Conservation (phyloP, 768 basidiomycete species). For the Clitopilus passeckerianus region DNA sequence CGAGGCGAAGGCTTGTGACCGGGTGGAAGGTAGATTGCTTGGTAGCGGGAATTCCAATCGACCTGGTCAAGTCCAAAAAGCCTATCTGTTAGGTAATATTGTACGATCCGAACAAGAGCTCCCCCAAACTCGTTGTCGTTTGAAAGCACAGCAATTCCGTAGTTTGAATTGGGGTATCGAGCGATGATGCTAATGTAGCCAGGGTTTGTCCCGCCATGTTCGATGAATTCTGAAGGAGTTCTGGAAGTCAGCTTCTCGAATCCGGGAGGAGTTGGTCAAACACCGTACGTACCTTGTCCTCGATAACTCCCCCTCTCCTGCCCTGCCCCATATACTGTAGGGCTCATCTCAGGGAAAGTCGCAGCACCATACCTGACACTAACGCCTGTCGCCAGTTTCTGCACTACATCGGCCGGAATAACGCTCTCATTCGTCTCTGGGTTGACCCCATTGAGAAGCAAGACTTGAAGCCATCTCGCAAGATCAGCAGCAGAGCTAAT, state of each 20-base stretch:
- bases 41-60: conserved; percentile 7
- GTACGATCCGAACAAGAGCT: not conserved
- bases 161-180: conserved; percentile 6
- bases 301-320: conserved; percentile 17
- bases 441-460: conserved; percentile 18
- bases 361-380: conserved; percentile 10
- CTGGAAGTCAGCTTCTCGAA: too few species aligned
- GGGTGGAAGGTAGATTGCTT: conserved; percentile 15
- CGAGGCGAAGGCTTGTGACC: conserved; percentile 9
- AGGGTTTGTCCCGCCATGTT: not conserved
- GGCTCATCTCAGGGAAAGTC: conserved; percentile 15
- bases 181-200: conserved; percentile 9
- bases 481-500: conserved; percentile 21
- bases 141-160: conserved; percentile 9
- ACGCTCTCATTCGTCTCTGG: conserved; percentile 15
- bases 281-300: conserved; percentile 15
- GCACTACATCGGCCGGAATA: conserved; percentile 18
- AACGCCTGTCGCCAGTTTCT: conserved; percentile 16
- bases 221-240: conserved; percentile 8
- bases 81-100: conserved; percentile 6
- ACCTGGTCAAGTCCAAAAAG: conserved; percentile 7
- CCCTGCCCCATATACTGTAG: conserved; percentile 22
- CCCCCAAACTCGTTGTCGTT: conserved; percentile 9
- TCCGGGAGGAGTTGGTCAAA: too few species aligned
- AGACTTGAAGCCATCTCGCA: conserved; percentile 23